Evolutionary conservation across 768 basidiomycete genomes (phyloP).

Genomic region (Gloeostereum incarnatum): DNA sequence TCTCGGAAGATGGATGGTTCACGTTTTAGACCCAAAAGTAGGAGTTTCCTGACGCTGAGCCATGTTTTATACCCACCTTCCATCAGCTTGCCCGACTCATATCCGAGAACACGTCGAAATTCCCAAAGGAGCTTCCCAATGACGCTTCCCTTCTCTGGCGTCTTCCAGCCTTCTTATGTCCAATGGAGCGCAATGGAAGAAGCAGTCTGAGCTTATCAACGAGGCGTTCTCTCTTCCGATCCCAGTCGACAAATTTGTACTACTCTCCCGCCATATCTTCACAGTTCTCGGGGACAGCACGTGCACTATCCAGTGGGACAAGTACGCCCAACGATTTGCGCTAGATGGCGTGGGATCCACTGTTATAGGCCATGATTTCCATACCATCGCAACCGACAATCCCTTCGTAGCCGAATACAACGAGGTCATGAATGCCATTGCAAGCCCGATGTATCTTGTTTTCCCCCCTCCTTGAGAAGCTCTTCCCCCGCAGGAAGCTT

Average conservation of each 20-base stretch:
- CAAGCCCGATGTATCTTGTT: conserved; percentile 22
- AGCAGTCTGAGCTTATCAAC: conserved; percentile 24
- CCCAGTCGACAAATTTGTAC: conserved; percentile 22
- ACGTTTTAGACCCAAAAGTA: conserved; percentile 26
- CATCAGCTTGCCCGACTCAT: conserved; percentile 9
- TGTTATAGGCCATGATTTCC: conserved; percentile 26
- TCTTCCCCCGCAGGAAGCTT: conserved; percentile 19
- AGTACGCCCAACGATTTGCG: conserved; percentile 18
- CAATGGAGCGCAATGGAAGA: conserved; percentile 27
- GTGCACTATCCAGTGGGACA: conserved; percentile 16
- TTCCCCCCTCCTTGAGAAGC: conserved; percentile 18
- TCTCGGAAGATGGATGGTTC: conserved; percentile 30
- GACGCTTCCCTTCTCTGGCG: conserved; percentile 25
- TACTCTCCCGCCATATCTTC: conserved; percentile 21
- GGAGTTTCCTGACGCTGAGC: no score
- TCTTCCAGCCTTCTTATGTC: conserved; percentile 27
- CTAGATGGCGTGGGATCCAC: conserved; percentile 27
- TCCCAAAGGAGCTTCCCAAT: conserved; percentile 17
- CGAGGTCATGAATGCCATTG: conserved; percentile 23
- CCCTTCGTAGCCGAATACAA: conserved; percentile 27
- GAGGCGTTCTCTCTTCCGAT: conserved; percentile 22
- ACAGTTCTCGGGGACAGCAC: conserved; percentile 19
- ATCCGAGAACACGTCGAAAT: conserved; percentile 10
- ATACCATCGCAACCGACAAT: conserved; percentile 21
- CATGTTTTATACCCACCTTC: no score